These are phyloP conservation scores for Nasturtium officinale DNA, from an alignment of 345 rosid genomes.

Conservation along the genomic window DNA sequence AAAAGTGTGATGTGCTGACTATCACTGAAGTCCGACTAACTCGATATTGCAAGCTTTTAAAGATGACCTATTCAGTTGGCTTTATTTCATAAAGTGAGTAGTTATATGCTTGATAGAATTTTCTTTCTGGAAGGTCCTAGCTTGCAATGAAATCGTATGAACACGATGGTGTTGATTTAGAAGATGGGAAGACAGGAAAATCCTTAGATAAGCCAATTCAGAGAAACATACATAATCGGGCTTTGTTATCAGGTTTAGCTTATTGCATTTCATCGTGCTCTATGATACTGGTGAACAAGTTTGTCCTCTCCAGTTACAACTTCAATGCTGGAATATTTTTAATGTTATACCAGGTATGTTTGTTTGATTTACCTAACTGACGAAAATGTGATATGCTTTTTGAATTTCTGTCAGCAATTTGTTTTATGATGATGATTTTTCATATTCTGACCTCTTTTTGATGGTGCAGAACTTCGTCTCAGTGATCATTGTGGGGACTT, in stretches of 20 bases:
- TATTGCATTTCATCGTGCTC: conserved; percentile 96
- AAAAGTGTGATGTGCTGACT: not conserved
- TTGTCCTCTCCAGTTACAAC: conserved; percentile 89
- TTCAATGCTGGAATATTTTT: conserved; percentile 93
- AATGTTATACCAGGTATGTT: conserved; percentile 91
- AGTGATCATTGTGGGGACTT: conserved; percentile 67
- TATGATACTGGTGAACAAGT: conserved; percentile 94
- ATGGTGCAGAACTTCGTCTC: conserved; percentile 86
- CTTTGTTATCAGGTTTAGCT: conserved; percentile 84
- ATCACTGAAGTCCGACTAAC: not conserved
- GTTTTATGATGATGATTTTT: not conserved
- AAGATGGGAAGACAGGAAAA: conserved; percentile 74
- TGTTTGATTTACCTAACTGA: not conserved
- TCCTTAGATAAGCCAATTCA: conserved; percentile 57
- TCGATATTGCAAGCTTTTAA: not conserved
- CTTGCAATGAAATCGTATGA: conserved; percentile 61
- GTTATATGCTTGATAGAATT: not conserved
- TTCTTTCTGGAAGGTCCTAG: conserved; percentile 47
- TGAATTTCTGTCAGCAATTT: conserved; percentile 62
- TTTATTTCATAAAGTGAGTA: not conserved
- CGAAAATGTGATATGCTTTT: conserved; percentile 43
- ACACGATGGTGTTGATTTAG: conserved; percentile 70
- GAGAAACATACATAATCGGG: conserved; percentile 66
- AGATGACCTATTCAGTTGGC: not conserved
- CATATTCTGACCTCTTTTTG: conserved; percentile 16